phyloP scores from a whole-genome alignment of 768 basidiomycete genomes.

The Daedalea quercina region DNA sequence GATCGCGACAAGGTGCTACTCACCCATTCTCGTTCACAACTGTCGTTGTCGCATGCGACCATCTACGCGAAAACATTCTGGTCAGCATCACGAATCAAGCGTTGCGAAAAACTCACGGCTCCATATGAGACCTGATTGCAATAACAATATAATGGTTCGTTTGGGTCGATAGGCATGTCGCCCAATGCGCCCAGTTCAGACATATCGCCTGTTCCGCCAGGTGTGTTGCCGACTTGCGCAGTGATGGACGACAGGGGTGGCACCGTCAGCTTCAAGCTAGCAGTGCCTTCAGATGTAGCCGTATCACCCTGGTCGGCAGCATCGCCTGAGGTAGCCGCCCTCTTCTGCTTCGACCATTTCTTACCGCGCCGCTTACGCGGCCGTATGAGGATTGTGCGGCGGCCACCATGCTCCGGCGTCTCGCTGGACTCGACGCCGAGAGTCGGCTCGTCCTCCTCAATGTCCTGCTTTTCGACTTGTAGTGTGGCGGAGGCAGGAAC shows the following conservation, averaged over 20 bases:
- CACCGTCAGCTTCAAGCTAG: slow-evolving; percentile 27
- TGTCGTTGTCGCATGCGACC: slow-evolving; percentile 76
- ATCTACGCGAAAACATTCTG: slow-evolving; percentile 42
- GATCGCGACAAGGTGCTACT: slow-evolving; percentile 22
- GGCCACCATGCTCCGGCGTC: neutral
- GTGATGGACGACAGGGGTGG: slow-evolving; percentile 22
- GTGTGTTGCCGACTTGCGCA: neutral
- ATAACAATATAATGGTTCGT: slow-evolving; percentile 68
- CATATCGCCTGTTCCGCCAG: neutral
- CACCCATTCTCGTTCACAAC: slow-evolving; percentile 81
- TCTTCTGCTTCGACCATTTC: slow-evolving; percentile 5
- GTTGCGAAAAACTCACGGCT: slow-evolving; percentile 40
- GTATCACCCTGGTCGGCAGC: slow-evolving; percentile 2
- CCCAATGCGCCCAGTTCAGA: neutral
- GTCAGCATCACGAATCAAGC: neutral
- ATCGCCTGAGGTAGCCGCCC: neutral
- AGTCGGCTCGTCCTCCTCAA: neutral
- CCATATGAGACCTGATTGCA: slow-evolving; percentile 79
- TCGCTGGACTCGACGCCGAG: neutral
- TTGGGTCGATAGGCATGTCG: slow-evolving; percentile 19
- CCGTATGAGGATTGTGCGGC: neutral
- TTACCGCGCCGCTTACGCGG: slow-evolving; percentile 2
- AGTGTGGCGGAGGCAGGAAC: neutral
- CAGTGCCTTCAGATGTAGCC: neutral
- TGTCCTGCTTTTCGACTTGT: slow-evolving; percentile 2